Evolutionary conservation across 2,329 filamentous ascomycete genomes (phyloP), one percentile per base, ranked within the genome.

Genomic region (Cytospora chrysosperma): DNA sequence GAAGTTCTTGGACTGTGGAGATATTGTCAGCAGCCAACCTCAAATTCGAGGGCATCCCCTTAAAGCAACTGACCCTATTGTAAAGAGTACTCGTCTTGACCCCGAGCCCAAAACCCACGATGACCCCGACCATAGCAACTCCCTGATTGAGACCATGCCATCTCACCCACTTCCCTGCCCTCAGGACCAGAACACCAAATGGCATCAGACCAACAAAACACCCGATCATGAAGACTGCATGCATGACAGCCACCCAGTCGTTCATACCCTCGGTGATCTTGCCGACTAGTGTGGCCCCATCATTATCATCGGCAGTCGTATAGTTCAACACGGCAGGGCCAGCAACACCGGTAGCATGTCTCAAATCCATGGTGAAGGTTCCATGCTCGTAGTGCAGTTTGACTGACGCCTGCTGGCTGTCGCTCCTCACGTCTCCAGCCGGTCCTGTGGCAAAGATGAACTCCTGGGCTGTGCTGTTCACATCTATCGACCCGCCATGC

Each of bases 391-490:
- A 71, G 71, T 88, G 86, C 50, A 81, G 79, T 69, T 79, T 79
- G 61, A 87, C 76, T 13, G 74, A 74, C 0, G 81, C 82, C 13
- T 74, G 73, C 2, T 69, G 59, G 40, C 75, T 74, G 67, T 86
- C 74, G 61, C 77, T 82, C 26, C 73, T 71, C 28, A 81, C 73
- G 19, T 72, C 69, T 47, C 78, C 79, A n/a, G 70, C 68, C 6
- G 82, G 81, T 0, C 86, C 86, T 26, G 82, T 74, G 21, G 83
- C 86, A 70, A 81, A 88, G 61, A 87, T 81, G 73, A 83, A 85
- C 49, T 75, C 74, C 66, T 82, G 78, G 17, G 74, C 72, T 17
- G 73, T 75, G 57, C 77, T 80, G n/a, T 72, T 75, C n/a, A 82
- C 75, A 68, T 88, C 79, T 63, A 88, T 72, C 40, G 72, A 77